phyloP scores from a whole-genome alignment of 177 flowering plant species.

The Vitis hybrid region DNA sequence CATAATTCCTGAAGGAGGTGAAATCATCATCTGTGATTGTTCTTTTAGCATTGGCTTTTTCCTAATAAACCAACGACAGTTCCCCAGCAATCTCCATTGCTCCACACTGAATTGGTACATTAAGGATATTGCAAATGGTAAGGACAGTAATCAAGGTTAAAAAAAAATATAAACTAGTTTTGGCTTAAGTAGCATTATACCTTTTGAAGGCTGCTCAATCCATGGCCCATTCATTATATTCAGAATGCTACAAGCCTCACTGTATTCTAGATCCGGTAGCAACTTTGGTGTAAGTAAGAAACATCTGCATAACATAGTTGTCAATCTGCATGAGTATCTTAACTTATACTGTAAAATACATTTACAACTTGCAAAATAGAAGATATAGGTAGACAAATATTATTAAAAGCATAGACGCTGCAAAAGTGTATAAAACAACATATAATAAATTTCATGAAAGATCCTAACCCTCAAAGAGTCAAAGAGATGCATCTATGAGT shows the following conservation, averaged over 20 bases:
- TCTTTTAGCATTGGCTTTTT: slow-evolving; percentile 21
- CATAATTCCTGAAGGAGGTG: no score
- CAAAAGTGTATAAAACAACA: no score
- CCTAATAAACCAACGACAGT: slow-evolving; percentile 32
- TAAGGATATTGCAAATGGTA: neutral
- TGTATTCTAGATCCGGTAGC: slow-evolving; percentile 73
- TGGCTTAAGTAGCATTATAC: slow-evolving; percentile 23
- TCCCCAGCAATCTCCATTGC: slow-evolving; percentile 57
- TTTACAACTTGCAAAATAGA: no score
- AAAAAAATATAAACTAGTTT: neutral
- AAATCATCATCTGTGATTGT: neutral
- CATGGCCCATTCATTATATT: slow-evolving; percentile 92
- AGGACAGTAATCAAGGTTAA: neutral
- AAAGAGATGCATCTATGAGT: no score
- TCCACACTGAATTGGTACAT: slow-evolving; percentile 49
- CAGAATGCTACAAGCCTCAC: slow-evolving; percentile 77
- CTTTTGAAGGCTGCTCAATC: slow-evolving; percentile 72
- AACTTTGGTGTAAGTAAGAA: slow-evolving; percentile 88
- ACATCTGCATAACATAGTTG: slow-evolving; percentile 50
- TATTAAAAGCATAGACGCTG: no score
- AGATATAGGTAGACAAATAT: no score
- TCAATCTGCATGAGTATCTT: no score
- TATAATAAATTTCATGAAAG: no score
- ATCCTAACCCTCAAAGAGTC: no score
- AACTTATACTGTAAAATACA: neutral